Conservation (phyloP, 2,329 filamentous ascomycete genomes). For the Lojkania enalia region DNA sequence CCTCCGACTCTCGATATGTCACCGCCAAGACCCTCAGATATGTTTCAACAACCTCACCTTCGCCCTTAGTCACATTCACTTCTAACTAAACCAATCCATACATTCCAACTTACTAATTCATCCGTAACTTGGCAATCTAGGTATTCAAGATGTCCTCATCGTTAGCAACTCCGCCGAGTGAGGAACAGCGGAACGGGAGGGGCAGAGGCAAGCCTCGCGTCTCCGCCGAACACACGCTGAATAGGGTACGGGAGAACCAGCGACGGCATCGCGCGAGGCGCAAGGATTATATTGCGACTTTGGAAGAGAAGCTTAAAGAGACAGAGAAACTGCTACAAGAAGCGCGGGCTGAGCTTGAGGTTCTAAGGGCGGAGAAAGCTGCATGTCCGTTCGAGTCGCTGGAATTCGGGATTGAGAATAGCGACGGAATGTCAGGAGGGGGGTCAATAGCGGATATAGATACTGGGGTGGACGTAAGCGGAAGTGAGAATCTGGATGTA, state of each 20-base stretch:
- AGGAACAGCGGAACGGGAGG: neutral
- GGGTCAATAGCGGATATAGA: neutral
- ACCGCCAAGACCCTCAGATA: constrained; percentile 10
- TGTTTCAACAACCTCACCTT: constrained; percentile 1
- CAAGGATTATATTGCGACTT: constrained; percentile 45
- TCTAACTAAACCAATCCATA: neutral
- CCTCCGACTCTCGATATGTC: constrained; percentile 10
- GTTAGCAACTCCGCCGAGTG: neutral
- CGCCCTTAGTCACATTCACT: neutral
- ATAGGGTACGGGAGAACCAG: constrained; percentile 56
- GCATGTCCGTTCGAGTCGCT: neutral
- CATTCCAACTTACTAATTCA: neutral
- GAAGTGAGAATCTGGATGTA: neutral
- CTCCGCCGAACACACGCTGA: constrained; percentile 41
- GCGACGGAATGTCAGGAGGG: neutral
- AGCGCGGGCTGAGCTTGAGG: constrained; percentile 31
- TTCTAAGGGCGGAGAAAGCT: constrained; percentile 21
- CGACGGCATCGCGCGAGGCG: constrained; percentile 54
- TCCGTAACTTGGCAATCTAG: neutral
- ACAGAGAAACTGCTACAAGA: constrained; percentile 30
- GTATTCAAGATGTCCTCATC: neutral
- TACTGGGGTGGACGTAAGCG: neutral
- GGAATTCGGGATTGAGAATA: constrained; percentile 1
- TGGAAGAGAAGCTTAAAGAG: constrained; percentile 43
- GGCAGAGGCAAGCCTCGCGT: constrained; percentile 23